A percentile compares a stretch with the other conserved stretches of the same genome.
Conservation (phyloP, 345 rosid species). For the Citropsis articulata region DNA sequence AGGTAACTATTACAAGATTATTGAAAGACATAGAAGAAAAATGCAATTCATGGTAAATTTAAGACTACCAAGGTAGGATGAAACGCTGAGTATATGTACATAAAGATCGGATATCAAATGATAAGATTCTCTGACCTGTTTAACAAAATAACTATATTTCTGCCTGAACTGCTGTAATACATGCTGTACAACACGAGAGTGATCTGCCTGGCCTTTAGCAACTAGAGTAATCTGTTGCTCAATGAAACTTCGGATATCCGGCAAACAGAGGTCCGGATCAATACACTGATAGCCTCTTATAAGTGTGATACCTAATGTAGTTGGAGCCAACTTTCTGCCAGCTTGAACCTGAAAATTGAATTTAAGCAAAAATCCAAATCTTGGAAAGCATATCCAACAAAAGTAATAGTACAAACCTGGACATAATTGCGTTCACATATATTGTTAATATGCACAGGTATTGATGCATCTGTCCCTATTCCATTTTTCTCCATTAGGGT, state of each 20-base stretch:
- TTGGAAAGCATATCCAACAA: not conserved
- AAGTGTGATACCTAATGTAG: constrained; percentile 81
- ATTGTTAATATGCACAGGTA: constrained; percentile 89
- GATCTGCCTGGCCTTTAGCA: constrained; percentile 89
- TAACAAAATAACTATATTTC: constrained; percentile 71
- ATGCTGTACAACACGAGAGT: constrained; percentile 66
- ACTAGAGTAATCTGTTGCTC: constrained; percentile 95
- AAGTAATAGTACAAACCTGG: constrained; percentile 48
- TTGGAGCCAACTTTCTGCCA: constrained; percentile 89
- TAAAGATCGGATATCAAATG: not conserved
- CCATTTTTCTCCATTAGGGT: constrained; percentile 95
- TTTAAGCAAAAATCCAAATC: constrained; percentile 2
- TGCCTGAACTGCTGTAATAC: constrained; percentile 82
- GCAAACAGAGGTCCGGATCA: constrained; percentile 95
- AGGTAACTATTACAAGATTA: too few relatives aligned
- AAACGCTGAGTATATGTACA: too few relatives aligned
- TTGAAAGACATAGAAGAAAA: too few relatives aligned
- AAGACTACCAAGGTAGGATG: too few relatives aligned
- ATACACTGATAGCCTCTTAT: constrained; percentile 92
- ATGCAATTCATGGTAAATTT: too few relatives aligned
- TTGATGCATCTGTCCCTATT: constrained; percentile 98
- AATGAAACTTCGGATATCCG: constrained; percentile 94
- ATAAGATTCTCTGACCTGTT: constrained; percentile 54
- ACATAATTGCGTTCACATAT: constrained; percentile 96
- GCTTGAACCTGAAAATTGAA: constrained; percentile 64